Base-by-base conservation (phyloP, 2,329 filamentous ascomycete species). In the Nemania abortiva region DNA sequence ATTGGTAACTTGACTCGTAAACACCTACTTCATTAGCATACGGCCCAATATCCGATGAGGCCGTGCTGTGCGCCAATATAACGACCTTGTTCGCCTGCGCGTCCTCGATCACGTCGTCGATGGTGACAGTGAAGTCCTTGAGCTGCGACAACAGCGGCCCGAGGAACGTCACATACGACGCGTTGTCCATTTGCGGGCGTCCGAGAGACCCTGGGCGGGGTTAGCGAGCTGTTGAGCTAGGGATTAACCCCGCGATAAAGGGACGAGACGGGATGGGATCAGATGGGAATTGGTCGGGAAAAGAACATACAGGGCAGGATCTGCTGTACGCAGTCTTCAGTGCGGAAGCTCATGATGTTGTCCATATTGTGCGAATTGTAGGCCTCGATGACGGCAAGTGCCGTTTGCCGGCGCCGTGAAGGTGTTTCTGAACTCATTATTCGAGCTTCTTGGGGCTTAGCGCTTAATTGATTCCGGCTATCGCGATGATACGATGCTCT, bases 1-100 rank as follows among this genome's bases (percentile, higher is more conserved):
- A 45, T 45, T 11, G 2, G 3, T 9, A 13, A 18, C 18, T 49
- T 2, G 3, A 50, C 27, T 20, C 24, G 13, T 31, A 34, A 15
- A 7, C 3, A 18, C 65, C 10, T 29, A 60, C 65, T 29, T 76
- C 72, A 49, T 74, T 72, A 6, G 18, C 45, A 45, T 75, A 75
- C 1, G 70, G 72, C 0, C 74, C 72, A 22, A 74, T 37, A 11
- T 55, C 55, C 31, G 70, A 73, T 6, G 70, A 52, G 6, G 70
- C 71, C 11, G 61, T 71, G 62, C 70, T 73, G 9, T 18, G 56
- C 24, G 57, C 66, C 71, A 66, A 69, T 9, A 75, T 15, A 9
- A 67, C 68, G 37, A 73, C 70, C 58, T 75, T 76, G 69, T 75
- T 75, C 20, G 45, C 67, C 22, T 10, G 24, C 15, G 61, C 66